phyloP scores from a whole-genome alignment of 768 basidiomycete species.

The Suillus placidus region DNA sequence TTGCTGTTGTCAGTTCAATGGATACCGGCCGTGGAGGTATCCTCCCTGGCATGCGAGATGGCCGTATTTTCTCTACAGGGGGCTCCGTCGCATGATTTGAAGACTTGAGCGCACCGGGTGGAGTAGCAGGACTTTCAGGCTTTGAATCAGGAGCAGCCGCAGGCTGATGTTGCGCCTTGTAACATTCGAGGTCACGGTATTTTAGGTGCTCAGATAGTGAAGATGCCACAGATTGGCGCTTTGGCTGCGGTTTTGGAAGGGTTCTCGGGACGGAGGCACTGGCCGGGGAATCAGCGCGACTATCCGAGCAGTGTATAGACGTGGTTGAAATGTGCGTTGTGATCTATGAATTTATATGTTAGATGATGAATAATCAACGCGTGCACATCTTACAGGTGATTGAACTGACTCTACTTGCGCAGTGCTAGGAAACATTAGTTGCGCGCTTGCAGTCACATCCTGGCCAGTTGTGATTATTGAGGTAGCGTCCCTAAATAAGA shows the following conservation, averaged over 20 bases:
- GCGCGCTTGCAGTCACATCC: background rate
- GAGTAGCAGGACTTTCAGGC: background rate
- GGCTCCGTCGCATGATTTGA: background rate
- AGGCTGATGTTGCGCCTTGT: slow-evolving; percentile 20
- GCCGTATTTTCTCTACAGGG: background rate
- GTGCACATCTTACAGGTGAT: background rate
- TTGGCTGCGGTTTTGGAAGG: slow-evolving; percentile 29
- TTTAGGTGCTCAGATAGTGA: slow-evolving; percentile 27
- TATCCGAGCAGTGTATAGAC: background rate
- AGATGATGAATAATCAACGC: background rate
- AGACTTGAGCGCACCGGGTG: no score
- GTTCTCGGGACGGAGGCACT: slow-evolving; percentile 3
- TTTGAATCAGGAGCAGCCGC: background rate
- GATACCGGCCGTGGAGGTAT: background rate
- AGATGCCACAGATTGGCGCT: slow-evolving; percentile 21
- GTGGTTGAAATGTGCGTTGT: background rate
- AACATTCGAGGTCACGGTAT: slow-evolving; percentile 35
- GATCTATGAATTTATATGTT: background rate
- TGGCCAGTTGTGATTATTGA: background rate
- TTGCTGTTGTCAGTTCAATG: background rate
- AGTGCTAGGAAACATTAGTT: background rate
- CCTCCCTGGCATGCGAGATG: slow-evolving; percentile 7
- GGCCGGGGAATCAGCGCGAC: slow-evolving; percentile 1
- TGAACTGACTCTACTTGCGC: background rate
- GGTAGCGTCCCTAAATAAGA: background rate